These are phyloP conservation scores for Mollisia scopiformis DNA, from an alignment of 2,329 filamentous ascomycete genomes.

Conservation along the genomic window DNA sequence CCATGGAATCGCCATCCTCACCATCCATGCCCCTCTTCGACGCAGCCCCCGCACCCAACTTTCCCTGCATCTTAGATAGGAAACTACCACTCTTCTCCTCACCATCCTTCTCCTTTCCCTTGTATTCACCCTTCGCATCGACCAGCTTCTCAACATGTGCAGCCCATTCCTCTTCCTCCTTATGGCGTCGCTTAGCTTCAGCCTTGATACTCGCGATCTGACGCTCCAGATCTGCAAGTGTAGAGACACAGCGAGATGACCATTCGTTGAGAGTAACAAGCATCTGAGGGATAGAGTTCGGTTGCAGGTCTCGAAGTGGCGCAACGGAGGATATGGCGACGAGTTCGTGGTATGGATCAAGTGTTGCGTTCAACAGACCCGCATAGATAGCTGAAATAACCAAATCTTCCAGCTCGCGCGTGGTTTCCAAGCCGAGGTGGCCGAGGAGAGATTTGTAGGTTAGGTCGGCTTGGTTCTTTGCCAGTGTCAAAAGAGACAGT, in stretches of 20 bases:
- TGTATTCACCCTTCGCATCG: conserved; percentile 47
- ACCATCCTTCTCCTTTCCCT: conserved; percentile 50
- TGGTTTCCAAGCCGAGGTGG: conserved; percentile 66
- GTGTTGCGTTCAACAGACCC: conserved; percentile 77
- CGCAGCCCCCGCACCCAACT: conserved; percentile 24
- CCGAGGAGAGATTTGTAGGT: conserved; percentile 72
- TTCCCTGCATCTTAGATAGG: conserved; percentile 25
- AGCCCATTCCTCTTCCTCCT: conserved; percentile 37
- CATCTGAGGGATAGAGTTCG: conserved; percentile 71
- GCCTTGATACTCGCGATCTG: conserved; percentile 71
- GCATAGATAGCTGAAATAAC: conserved; percentile 88
- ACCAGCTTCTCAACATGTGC: conserved; percentile 31
- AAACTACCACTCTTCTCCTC: conserved; percentile 53
- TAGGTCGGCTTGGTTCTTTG: conserved; percentile 67
- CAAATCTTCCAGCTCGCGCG: conserved; percentile 79
- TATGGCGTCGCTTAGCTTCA: conserved; percentile 56
- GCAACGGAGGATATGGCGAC: conserved; percentile 82
- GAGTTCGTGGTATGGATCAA: conserved; percentile 75
- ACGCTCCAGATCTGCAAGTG: conserved; percentile 73
- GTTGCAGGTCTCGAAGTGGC: conserved; percentile 82
- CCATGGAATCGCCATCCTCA: conserved; percentile 50
- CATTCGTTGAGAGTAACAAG: conserved; percentile 71
- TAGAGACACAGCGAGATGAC: conserved; percentile 76
- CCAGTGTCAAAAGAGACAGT: conserved; percentile 83
- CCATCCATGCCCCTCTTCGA: conserved; percentile 49